These are phyloP conservation scores for Deakozyma indianensis DNA, from an alignment of 805 yeast genomes.

Conservation along the genomic window DNA sequence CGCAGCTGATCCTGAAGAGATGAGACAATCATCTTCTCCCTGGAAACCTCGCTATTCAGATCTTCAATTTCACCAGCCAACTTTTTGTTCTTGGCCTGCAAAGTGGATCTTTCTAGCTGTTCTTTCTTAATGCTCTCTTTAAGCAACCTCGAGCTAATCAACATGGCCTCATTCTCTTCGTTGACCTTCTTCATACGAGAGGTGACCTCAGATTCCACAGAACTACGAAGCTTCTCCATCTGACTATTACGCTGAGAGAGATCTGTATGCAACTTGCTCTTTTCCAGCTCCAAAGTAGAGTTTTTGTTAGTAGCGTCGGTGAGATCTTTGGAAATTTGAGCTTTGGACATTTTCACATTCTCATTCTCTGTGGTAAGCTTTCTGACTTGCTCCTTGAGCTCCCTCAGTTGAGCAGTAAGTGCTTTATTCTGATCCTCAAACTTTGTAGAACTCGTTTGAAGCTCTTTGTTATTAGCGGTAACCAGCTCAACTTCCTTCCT, in stretches of 20 bases:
- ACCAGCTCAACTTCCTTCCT: neutral
- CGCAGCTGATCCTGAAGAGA: slow-evolving; percentile 11
- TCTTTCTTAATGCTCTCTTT: slow-evolving; percentile 12
- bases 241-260: neutral
- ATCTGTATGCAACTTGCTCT: neutral
- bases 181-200: slow-evolving; percentile 2
- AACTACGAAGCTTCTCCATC: neutral
- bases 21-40: slow-evolving; percentile 10
- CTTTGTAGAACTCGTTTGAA: slow-evolving; percentile 3
- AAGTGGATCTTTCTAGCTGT: slow-evolving; percentile 13
- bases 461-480: neutral
- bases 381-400: slow-evolving; percentile 1
- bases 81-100: slow-evolving; percentile 10
- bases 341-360: neutral
- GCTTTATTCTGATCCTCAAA: slow-evolving; percentile 2
- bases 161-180: slow-evolving; percentile 3
- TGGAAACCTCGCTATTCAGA: slow-evolving; percentile 14
- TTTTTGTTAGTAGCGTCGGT: neutral
- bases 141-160: slow-evolving; percentile 2
- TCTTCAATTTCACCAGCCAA: slow-evolving; percentile 19
- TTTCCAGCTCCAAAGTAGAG: neutral
- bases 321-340: neutral
- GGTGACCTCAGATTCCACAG: neutral
- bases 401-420: slow-evolving; percentile 2
- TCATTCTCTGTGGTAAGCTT: neutral